Percentiles rank a stretch among this genome's conserved stretches.
Conservation (phyloP, 768 basidiomycete species). For the Mycena amicta region DNA sequence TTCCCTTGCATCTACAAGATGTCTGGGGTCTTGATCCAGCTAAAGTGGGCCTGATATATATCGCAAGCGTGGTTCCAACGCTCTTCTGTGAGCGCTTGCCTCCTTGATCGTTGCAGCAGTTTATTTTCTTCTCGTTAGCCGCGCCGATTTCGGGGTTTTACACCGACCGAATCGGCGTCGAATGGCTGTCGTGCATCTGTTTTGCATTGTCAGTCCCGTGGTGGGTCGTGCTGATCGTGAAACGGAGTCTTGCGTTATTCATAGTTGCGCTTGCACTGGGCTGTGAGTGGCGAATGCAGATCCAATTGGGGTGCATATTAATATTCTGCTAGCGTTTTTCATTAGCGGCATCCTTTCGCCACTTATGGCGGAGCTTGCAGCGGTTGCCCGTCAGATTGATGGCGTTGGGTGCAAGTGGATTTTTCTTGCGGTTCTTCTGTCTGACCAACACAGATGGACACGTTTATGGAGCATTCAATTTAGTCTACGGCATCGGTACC, state of each 20-base stretch:
- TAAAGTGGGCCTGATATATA: slow-evolving; percentile 67
- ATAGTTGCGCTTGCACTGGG: slow-evolving; percentile 51
- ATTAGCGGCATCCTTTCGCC: slow-evolving; percentile 61
- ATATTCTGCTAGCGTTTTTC: slow-evolving; percentile 56
- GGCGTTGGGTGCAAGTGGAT: slow-evolving; percentile 66
- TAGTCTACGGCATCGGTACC: slow-evolving; percentile 61
- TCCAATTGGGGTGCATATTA: background rate
- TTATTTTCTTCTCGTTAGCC: slow-evolving; percentile 43
- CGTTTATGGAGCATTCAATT: slow-evolving; percentile 74
- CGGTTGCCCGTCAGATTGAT: slow-evolving; percentile 54
- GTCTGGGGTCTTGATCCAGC: slow-evolving; percentile 50
- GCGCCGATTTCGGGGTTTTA: slow-evolving; percentile 57
- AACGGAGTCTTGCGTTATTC: slow-evolving; percentile 49
- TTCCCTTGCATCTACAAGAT: slow-evolving; percentile 56
- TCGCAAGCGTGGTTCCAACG: slow-evolving; percentile 65
- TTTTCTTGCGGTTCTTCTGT: background rate
- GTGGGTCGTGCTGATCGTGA: slow-evolving; percentile 57
- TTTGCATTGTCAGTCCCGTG: slow-evolving; percentile 62
- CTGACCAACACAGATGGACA: slow-evolving; percentile 58
- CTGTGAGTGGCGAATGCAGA: slow-evolving; percentile 41
- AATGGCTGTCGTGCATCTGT: slow-evolving; percentile 52
- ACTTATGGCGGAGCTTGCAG: slow-evolving; percentile 66
- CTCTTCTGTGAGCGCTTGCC: slow-evolving; percentile 54
- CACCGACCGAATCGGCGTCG: slow-evolving; percentile 58
- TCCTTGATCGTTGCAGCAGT: slow-evolving; percentile 7